These are phyloP conservation scores for Haplographium delicatum DNA, from an alignment of 495 filamentous ascomycete species.

Conservation along the genomic window DNA sequence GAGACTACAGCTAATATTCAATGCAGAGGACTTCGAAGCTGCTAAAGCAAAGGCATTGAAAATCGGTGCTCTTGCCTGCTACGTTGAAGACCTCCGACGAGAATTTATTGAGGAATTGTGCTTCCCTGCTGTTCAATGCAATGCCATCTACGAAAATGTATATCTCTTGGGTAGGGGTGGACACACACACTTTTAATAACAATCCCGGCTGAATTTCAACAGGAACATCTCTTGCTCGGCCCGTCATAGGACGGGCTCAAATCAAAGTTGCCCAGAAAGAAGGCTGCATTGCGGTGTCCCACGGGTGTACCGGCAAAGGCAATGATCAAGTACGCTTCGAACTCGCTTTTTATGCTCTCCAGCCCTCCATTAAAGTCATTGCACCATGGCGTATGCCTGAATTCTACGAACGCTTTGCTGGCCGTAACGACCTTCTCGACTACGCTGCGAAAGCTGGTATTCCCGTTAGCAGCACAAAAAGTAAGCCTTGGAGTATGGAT, in stretches of 20 bases:
- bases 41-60: conserved; percentile 61
- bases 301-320: conserved; percentile 84
- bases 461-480: conserved; percentile 82
- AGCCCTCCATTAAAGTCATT: conserved; percentile 78
- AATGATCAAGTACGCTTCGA: conserved; percentile 88
- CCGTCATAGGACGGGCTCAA: conserved; percentile 82
- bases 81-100: conserved; percentile 61
- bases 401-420: conserved; percentile 78
- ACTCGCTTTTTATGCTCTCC: conserved; percentile 63
- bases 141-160: conserved; percentile 79
- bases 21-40: conserved; percentile 57
- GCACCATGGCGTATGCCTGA: conserved; percentile 82
- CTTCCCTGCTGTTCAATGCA: conserved; percentile 83
- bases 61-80: conserved; percentile 60
- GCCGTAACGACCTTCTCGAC: conserved; percentile 83
- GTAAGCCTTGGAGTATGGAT: conserved; percentile 81
- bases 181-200: neutral
- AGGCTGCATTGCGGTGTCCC: conserved; percentile 61
- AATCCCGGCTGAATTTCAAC: neutral
- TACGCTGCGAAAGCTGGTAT: conserved; percentile 75
- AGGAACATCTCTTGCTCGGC: conserved; percentile 75
- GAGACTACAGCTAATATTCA: conserved; percentile 2
- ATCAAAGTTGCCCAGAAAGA: conserved; percentile 66
- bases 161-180: conserved; percentile 60
- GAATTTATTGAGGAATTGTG: conserved; percentile 85